A percentile compares a stretch with the other conserved stretches of the same genome.
Conservation (phyloP, 2,329 filamentous ascomycete genomes). For the Apiospora marii region DNA sequence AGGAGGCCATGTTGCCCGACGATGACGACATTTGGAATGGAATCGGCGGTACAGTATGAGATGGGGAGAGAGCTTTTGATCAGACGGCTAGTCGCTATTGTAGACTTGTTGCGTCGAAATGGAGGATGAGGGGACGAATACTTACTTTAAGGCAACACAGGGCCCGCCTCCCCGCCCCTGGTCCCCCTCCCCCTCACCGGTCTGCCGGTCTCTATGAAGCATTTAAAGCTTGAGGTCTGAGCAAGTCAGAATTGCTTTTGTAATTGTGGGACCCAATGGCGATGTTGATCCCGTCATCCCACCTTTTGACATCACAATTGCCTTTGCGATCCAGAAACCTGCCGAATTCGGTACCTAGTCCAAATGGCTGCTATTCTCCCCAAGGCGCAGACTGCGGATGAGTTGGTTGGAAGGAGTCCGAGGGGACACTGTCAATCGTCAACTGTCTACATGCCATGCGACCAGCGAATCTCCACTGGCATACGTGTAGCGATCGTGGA, state of each 20-base stretch:
- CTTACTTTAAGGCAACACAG: neutral
- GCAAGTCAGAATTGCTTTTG: constrained; percentile 2
- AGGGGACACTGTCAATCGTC: too few relatives aligned
- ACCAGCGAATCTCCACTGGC: too few relatives aligned
- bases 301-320: neutral
- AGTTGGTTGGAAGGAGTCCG: neutral
- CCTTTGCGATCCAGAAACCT: neutral
- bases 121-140: neutral
- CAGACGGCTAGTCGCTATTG: neutral
- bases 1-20: neutral
- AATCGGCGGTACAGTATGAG: neutral
- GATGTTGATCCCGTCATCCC: constrained; percentile 13
- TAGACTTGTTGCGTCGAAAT: neutral
- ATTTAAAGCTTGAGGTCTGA: neutral
- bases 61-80: neutral
- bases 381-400: too few relatives aligned
- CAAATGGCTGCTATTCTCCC: too few relatives aligned
- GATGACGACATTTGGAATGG: neutral
- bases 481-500: too few relatives aligned
- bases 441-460: neutral
- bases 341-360: neutral
- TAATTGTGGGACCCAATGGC: neutral
- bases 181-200: too few relatives aligned
- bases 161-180: neutral
- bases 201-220: neutral